These are phyloP conservation scores for Apiotrichum domesticum DNA, from an alignment of 1,284 basidiomycete genomes.

Conservation along the genomic window DNA sequence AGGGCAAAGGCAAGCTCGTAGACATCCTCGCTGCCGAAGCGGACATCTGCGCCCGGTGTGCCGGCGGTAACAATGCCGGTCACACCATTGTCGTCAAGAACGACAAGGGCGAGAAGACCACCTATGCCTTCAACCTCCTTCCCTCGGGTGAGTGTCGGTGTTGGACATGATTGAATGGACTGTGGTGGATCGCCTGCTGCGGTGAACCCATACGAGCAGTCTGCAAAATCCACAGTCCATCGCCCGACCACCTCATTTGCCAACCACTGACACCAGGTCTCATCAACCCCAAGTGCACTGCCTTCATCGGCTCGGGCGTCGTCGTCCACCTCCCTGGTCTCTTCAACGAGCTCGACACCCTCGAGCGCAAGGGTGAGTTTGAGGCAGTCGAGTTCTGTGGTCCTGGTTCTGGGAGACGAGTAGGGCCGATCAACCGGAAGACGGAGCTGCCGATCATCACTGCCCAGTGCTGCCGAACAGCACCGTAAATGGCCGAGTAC, in stretches of 20 bases:
- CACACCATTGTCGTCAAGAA: constrained; percentile 90
- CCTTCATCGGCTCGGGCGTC: constrained; percentile 87
- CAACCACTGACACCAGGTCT: constrained; percentile 57
- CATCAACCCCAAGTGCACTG: constrained; percentile 79
- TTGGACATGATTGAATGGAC: no score
- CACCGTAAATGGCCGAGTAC: no score
- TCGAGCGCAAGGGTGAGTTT: constrained; percentile 71
- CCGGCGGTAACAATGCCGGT: constrained; percentile 97
- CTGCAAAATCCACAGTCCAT: no score
- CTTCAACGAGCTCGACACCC: constrained; percentile 83
- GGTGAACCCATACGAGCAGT: no score
- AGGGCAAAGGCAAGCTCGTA: constrained; percentile 93
- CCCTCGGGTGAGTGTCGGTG: constrained; percentile 67
- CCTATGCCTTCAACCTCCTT: constrained; percentile 91
- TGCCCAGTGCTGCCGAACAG: no score
- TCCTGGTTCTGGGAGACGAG: no score
- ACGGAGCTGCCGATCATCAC: no score
- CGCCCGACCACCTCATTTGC: no score
- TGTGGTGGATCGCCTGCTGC: no score
- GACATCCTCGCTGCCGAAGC: constrained; percentile 82
- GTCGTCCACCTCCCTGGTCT: constrained; percentile 94
- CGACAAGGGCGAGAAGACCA: constrained; percentile 63
- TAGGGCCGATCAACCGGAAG: no score
- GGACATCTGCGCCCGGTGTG: constrained; percentile 92
- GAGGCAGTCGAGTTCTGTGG: no score